These are phyloP conservation scores for Paramecium pentaurelia DNA, from an alignment of 73 alveolate species.

Conservation along the genomic window DNA sequence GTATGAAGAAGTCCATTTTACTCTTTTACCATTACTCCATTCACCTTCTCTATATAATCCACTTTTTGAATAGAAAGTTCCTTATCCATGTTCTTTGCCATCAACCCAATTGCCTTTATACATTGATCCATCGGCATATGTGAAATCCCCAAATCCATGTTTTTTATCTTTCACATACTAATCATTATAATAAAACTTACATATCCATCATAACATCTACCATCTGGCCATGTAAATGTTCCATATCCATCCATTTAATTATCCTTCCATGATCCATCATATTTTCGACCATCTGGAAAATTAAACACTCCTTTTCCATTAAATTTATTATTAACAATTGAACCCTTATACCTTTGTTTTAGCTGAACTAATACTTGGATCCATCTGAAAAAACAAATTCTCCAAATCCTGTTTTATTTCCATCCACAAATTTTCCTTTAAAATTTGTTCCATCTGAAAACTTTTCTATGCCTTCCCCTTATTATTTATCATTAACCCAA, in stretches of 20 bases:
- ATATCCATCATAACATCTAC: constrained; percentile 34
- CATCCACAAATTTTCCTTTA: constrained; percentile 59
- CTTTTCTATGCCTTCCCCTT: constrained; percentile 66
- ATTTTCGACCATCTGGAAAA: constrained; percentile 58
- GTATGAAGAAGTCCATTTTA: constrained; percentile 46
- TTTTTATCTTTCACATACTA: constrained; percentile 46
- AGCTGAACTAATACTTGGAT: background rate
- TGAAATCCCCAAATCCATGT: constrained; percentile 34
- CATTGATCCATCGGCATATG: constrained; percentile 36
- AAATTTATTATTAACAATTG: constrained; percentile 34
- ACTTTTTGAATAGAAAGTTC: background rate
- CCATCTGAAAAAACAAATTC: constrained; percentile 68
- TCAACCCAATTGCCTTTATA: constrained; percentile 49
- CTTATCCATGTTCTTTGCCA: constrained; percentile 56
- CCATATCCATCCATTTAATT: constrained; percentile 42
- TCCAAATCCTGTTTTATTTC: constrained; percentile 69
- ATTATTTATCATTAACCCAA: constrained; percentile 64
- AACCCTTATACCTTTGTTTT: constrained; percentile 46
- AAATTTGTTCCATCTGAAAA: constrained; percentile 74
- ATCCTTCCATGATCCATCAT: constrained; percentile 57
- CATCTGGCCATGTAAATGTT: constrained; percentile 42
- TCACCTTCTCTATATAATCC: constrained; percentile 44
- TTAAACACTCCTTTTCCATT: constrained; percentile 57
- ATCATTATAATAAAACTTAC: background rate
- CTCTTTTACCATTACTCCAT: constrained; percentile 50